Evolutionary conservation across 139 green algal genomes (phyloP).

Genomic region (Gonium pectorale): DNA sequence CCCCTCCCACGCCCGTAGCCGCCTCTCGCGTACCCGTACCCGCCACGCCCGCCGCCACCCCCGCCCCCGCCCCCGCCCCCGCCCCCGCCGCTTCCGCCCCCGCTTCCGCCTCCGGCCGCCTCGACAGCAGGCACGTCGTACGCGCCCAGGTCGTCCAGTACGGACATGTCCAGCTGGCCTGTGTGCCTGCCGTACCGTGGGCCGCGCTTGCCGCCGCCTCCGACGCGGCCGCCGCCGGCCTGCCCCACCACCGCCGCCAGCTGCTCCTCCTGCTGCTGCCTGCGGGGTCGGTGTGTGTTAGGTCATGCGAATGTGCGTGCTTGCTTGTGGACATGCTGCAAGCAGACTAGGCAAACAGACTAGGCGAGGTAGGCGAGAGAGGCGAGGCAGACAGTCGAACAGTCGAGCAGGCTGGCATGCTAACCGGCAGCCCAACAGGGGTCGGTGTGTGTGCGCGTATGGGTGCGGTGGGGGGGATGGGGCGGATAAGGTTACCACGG

Average conservation of each 20-base stretch:
- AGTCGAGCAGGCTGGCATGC: too few relatives aligned
- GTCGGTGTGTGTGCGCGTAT: too few relatives aligned
- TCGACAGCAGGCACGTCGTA: not conserved
- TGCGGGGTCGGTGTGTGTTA: not conserved
- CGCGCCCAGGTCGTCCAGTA: slow-evolving; percentile 11
- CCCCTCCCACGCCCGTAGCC: too few relatives aligned
- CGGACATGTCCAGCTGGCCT: slow-evolving; percentile 35
- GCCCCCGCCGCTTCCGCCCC: not conserved
- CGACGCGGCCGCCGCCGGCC: not conserved
- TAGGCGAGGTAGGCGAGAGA: too few relatives aligned
- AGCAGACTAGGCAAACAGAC: too few relatives aligned
- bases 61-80: not conserved
- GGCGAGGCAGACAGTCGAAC: too few relatives aligned
- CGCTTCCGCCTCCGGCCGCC: not conserved
- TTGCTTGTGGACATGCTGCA: too few relatives aligned
- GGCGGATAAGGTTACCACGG: not conserved
- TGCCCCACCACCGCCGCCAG: not conserved
- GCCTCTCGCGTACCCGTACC: too few relatives aligned
- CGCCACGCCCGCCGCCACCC: not conserved
- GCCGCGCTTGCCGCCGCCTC: not conserved
- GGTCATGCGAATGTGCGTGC: too few relatives aligned
- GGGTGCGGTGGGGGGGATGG: too few relatives aligned
- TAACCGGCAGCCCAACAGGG: too few relatives aligned
- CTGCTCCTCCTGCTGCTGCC: slow-evolving; percentile 44
- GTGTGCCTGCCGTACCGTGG: not conserved